Evolutionary conservation across 805 yeast species (phyloP).

Genomic region (Limtongia smithiae): DNA sequence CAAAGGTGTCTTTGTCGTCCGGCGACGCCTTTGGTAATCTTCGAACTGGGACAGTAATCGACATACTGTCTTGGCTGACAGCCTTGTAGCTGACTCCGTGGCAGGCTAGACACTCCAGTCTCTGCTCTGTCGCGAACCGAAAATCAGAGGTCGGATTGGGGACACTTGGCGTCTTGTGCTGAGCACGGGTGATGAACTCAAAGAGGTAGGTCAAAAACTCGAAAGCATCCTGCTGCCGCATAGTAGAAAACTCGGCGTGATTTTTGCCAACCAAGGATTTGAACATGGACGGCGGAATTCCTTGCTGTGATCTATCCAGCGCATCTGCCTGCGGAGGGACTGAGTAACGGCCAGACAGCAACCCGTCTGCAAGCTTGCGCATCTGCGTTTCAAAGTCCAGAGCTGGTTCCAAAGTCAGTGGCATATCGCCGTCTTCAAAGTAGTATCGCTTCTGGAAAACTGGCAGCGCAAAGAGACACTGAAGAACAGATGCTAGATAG

Average conservation of each 20-base stretch:
- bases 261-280: slow-evolving; percentile 72
- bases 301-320: slow-evolving; percentile 56
- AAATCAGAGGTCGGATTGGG: slow-evolving; percentile 55
- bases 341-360: slow-evolving; percentile 70
- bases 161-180: slow-evolving; percentile 7
- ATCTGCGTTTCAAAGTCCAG: slow-evolving; percentile 70
- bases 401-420: slow-evolving; percentile 49
- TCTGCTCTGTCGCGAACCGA: slow-evolving; percentile 62
- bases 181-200: slow-evolving; percentile 46
- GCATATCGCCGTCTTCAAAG: slow-evolving; percentile 26
- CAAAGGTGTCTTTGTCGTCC: slow-evolving; percentile 47
- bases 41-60: slow-evolving; percentile 52
- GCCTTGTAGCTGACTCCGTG: slow-evolving; percentile 53
- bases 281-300: slow-evolving; percentile 73
- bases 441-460: slow-evolving; percentile 36
- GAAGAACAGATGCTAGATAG: slow-evolving; percentile 78
- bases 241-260: slow-evolving; percentile 79
- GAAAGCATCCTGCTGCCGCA: slow-evolving; percentile 91
- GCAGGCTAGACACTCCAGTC: slow-evolving; percentile 58
- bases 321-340: slow-evolving; percentile 44
- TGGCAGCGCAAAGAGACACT: slow-evolving; percentile 53
- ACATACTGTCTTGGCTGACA: slow-evolving; percentile 59
- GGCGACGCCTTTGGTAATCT: slow-evolving; percentile 35
- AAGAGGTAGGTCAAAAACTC: slow-evolving; percentile 74
- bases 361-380: slow-evolving; percentile 74